Evolutionary conservation across 306 rosid species (phyloP), one percentile per base, ranked within the genome.

Genomic region (Hippophae rhamnoides): DNA sequence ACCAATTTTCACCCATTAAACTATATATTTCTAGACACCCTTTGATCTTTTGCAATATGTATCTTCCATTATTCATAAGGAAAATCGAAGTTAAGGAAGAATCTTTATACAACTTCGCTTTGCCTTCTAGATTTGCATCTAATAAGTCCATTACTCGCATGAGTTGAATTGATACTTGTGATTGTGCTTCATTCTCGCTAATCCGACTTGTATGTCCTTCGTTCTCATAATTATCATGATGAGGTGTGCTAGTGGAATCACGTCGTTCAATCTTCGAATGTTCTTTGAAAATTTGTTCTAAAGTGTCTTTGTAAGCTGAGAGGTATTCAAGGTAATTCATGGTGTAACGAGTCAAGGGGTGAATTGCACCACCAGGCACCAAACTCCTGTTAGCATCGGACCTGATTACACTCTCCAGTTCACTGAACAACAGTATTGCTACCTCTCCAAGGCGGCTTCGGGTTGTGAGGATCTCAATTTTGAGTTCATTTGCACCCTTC

Each of bases 1-100:
- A 74, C 93, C 93, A 89, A 38, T 78, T 79, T 46, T 89, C 87
- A 0, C 93, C 97, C 89, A 89, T 76, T 13, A 64, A 60, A 5
- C 74, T 74, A 41, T 75, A 82, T 49, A 84, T 81, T 68, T 79
- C 89, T 2, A 0, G 3, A 0, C 87, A 84, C 25, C 89, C 93
- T 72, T 86, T 89, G 5, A 84, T 70, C 72, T 86, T 89, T 60
- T 89, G 95, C 14, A 71, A 74, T 13, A 84, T 76, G 69, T 89
- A 89, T 43, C 97, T 73, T 38, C 95, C 89, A 58, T 86, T 89
- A 72, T 89, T 89, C 97, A 89, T 89, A 68, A 89, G 50, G 69
- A 89, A 89, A 3, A 89, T 54, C 72, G 62, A 71, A 0, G 86
- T 69, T 23, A 89, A 70, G 6, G 95, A 61, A 0, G 50, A 41